A percentile compares a stretch with the other conserved stretches of the same genome.
phyloP scores from a whole-genome alignment of 2,329 filamentous ascomycete genomes.

The Aspergillus clavatus region DNA sequence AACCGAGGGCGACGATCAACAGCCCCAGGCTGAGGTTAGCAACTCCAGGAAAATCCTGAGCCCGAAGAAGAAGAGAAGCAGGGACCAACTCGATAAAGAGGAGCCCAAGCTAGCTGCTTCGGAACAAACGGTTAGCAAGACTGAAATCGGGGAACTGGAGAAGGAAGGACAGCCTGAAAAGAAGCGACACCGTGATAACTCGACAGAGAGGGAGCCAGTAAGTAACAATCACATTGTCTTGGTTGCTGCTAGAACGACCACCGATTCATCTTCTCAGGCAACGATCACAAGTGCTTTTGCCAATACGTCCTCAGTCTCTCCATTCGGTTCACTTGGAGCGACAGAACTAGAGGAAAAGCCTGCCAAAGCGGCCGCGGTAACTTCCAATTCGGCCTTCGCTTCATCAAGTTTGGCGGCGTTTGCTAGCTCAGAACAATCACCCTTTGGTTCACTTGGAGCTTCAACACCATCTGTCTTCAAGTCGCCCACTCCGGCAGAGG shows the following conservation, averaged over 20 bases:
- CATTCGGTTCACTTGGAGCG: conserved; percentile 36
- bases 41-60: conserved; percentile 24
- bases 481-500: conserved; percentile 19
- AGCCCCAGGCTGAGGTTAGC: conserved; percentile 12
- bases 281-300: conserved; percentile 38
- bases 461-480: conserved; percentile 42
- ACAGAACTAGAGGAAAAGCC: conserved; percentile 23
- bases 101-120: conserved; percentile 18
- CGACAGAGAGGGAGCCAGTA: conserved; percentile 32
- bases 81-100: conserved; percentile 40
- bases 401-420: conserved; percentile 65
- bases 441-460: conserved; percentile 56
- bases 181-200: conserved; percentile 41
- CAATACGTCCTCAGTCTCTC: conserved; percentile 41
- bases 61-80: conserved; percentile 43
- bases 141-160: conserved; percentile 10
- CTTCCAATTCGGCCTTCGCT: conserved; percentile 61
- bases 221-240: conserved; percentile 12
- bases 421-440: conserved; percentile 56
- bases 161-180: conserved; percentile 38
- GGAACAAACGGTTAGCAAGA: conserved; percentile 16
- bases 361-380: conserved; percentile 30
- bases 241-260: background rate
- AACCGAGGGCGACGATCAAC: conserved; percentile 22
- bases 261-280: conserved; percentile 15